Conservation (phyloP, 768 basidiomycete species). For the Suillus fuscotomentosus region DNA sequence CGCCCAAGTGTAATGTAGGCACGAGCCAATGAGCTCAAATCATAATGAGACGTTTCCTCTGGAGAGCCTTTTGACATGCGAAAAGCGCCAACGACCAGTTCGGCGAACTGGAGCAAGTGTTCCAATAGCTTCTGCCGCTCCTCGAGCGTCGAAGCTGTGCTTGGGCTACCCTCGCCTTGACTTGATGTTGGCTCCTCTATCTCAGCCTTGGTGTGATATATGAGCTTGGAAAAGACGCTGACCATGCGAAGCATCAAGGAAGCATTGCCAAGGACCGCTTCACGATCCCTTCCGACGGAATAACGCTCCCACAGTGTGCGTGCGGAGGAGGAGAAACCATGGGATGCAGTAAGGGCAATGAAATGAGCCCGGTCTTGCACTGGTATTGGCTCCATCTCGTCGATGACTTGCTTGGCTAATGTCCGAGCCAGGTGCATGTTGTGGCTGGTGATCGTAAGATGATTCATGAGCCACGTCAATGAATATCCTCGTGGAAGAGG, state of each 20-base stretch:
- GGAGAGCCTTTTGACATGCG: constrained; percentile 45
- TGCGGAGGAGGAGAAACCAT: constrained; percentile 48
- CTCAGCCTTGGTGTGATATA: constrained; percentile 18
- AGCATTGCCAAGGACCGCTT: constrained; percentile 43
- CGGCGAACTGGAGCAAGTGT: constrained; percentile 36
- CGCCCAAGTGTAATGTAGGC: constrained; percentile 58
- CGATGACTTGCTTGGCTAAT: constrained; percentile 49
- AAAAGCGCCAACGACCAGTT: constrained; percentile 46
- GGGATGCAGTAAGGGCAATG: constrained; percentile 43
- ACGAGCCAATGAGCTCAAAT: constrained; percentile 61
- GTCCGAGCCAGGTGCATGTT: constrained; percentile 46
- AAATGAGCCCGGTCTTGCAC: constrained; percentile 46
- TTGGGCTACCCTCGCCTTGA: constrained; percentile 9
- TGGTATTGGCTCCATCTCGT: constrained; percentile 40
- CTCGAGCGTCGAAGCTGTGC: constrained; percentile 19
- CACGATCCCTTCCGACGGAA: constrained; percentile 39
- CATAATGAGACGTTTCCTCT: constrained; percentile 42
- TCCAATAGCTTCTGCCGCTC: constrained; percentile 7
- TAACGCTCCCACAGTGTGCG: constrained; percentile 60
- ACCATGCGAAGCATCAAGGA: constrained; percentile 42
- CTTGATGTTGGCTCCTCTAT: constrained; percentile 7
- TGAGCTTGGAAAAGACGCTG: constrained; percentile 36
- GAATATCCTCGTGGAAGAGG: constrained; percentile 48
- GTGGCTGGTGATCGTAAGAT: constrained; percentile 37
- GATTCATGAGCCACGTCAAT: constrained; percentile 52